These are phyloP conservation scores for Lepiota venenata DNA, from an alignment of 768 basidiomycete species.

Conservation along the genomic window DNA sequence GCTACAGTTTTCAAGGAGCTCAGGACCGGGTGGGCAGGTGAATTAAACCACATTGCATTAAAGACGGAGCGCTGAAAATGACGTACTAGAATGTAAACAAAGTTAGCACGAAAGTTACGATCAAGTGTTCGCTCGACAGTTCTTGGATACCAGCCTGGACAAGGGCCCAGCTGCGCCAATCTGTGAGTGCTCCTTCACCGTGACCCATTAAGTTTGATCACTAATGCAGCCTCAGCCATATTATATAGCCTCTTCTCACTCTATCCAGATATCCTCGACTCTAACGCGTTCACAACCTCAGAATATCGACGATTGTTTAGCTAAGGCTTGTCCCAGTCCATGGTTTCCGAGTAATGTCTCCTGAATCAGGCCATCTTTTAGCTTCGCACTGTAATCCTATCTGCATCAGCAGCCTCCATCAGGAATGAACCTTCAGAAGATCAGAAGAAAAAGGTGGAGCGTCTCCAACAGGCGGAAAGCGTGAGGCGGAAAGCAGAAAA, in stretches of 20 bases:
- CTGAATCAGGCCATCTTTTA: slow-evolving; percentile 19
- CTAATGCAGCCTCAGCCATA: slow-evolving; percentile 42
- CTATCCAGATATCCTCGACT: slow-evolving; percentile 67
- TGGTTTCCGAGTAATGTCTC: neutral
- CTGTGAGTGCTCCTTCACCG: slow-evolving; percentile 20
- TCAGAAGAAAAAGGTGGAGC: slow-evolving; percentile 52
- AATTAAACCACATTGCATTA: slow-evolving; percentile 10
- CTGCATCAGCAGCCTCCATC: slow-evolving; percentile 42
- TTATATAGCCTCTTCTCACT: slow-evolving; percentile 65
- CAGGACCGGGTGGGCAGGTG: slow-evolving; percentile 85
- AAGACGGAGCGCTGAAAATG: neutral
- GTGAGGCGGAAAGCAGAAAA: slow-evolving; percentile 48
- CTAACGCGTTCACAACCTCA: slow-evolving; percentile 73
- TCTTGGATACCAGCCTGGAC: slow-evolving; percentile 75
- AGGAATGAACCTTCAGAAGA: slow-evolving; percentile 52
- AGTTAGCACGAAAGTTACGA: slow-evolving; percentile 78
- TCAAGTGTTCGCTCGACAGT: slow-evolving; percentile 55
- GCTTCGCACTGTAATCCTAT: slow-evolving; percentile 52
- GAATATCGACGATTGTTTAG: slow-evolving; percentile 70
- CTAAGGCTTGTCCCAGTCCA: slow-evolving; percentile 44
- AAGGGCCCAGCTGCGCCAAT: slow-evolving; percentile 46
- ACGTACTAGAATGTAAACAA: slow-evolving; percentile 75
- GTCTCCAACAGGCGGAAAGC: slow-evolving; percentile 42
- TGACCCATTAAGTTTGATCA: neutral
- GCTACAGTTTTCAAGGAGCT: slow-evolving; percentile 71